Evolutionary conservation across 495 filamentous ascomycete genomes (phyloP).

Genomic region (Amorphotheca resinae): DNA sequence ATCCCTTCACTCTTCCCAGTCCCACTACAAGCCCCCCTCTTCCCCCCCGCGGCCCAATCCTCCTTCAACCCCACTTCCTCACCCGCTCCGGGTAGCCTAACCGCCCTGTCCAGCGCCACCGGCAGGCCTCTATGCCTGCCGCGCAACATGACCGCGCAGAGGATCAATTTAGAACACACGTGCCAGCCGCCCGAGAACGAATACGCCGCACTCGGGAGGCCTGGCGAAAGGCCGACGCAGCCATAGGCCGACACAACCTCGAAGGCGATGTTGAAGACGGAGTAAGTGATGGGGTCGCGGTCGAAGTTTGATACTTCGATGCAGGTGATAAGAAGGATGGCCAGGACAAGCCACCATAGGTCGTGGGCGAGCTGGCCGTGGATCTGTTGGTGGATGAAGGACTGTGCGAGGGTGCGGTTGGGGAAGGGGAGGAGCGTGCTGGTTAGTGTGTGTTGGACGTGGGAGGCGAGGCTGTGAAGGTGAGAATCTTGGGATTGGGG

Average conservation of each 20-base stretch:
- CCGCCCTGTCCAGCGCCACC: constrained; percentile 68
- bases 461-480: constrained; percentile 22
- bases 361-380: constrained; percentile 76
- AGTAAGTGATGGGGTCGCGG: constrained; percentile 53
- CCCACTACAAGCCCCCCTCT: no score
- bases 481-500: constrained; percentile 2
- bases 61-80: no score
- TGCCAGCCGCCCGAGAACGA: constrained; percentile 66
- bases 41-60: no score
- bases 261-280: constrained; percentile 77
- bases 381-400: constrained; percentile 52
- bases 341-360: constrained; percentile 72
- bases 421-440: constrained; percentile 5
- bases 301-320: constrained; percentile 58
- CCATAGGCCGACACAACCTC: constrained; percentile 76
- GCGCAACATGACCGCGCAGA: constrained; percentile 65
- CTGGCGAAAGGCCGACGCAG: constrained; percentile 72
- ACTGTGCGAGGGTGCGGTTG: neutral
- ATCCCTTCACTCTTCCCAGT: no score
- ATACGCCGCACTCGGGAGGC: constrained; percentile 52
- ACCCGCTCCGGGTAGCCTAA: constrained; percentile 60
- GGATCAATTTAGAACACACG: constrained; percentile 57
- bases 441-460: constrained; percentile 4
- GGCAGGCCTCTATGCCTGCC: constrained; percentile 72
- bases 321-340: constrained; percentile 59